phyloP scores from a whole-genome alignment of 176 grass and related monocot genomes.

The Zizania latifolia region DNA sequence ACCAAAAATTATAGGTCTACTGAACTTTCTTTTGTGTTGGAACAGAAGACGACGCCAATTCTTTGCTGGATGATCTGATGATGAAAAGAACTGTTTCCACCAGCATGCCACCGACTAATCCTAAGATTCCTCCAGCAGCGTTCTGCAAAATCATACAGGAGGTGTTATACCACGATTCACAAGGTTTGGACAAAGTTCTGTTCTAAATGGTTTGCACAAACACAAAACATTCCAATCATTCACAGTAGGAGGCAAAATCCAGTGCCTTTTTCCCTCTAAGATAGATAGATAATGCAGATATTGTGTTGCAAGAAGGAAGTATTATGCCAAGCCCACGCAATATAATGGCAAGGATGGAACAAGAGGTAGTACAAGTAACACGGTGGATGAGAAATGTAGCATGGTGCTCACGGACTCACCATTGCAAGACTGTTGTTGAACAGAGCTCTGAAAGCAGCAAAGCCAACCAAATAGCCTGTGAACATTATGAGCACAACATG shows the following conservation, averaged over 20 bases:
- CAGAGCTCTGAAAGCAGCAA: conserved; percentile 66
- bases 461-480: conserved; percentile 88
- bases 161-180: background rate
- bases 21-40: conserved; percentile 50
- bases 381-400: background rate
- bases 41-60: conserved; percentile 35
- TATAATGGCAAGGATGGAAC: background rate
- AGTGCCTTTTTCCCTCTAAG: background rate
- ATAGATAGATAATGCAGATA: background rate
- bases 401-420: conserved; percentile 35
- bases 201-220: background rate
- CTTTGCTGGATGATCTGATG: conserved; percentile 69
- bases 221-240: background rate
- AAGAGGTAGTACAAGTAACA: background rate
- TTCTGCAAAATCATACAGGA: conserved; percentile 43
- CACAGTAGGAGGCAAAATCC: background rate
- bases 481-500: conserved; percentile 87
- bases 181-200: background rate
- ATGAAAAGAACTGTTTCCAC: conserved; percentile 83
- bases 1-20: conserved; percentile 23
- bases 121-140: conserved; percentile 91
- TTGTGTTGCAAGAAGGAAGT: background rate
- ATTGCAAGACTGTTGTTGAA: conserved; percentile 73
- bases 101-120: conserved; percentile 76
- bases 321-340: background rate